Base-by-base conservation (phyloP, 2,329 filamentous ascomycete species). In the Calonectria pauciramosa region DNA sequence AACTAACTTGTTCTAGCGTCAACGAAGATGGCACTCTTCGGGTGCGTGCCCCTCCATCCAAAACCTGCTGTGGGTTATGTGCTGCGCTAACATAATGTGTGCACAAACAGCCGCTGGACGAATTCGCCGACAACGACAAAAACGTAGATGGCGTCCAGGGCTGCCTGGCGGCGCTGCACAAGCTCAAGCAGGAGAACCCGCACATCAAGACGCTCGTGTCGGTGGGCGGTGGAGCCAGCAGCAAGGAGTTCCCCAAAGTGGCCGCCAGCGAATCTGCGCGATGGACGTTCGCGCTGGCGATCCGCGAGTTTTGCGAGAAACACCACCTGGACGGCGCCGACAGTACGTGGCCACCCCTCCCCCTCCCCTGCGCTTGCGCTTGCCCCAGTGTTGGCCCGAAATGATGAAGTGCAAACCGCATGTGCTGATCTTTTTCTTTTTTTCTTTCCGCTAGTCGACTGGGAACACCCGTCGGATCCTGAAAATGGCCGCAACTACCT, bases 251-350 rank as follows among this genome's bases (percentile, higher is more conserved):
- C 78, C 87, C 92, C 1, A 84, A 82, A 16, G 87, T 93, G 28
- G 91, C 92, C 20, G 85, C 86, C 20, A 88, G 86, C 77, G 83
- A 86, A 16, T 78, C 82, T 5, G 83, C 87, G 4, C 86, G 91
- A 49, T 85, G 88, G 54, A 88, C 84, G 2, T 93, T 94, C 81
- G 91, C 90, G 4, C 83, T 83, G n/a, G 88, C 88, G 6, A 88
- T 90, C 28, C 85, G 87, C 66, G 84, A 84, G 16, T 87, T 94
- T 73, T 90, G 92, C 30, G 88, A 92, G 73, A 83, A 87, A 65
- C 90, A 91, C 80, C 85, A 86, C 1, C 86, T 94, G 14, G 91
- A 94, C 79, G 93, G 93, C 2, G 89, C 94, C 36, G 93, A 94
- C 76, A 89, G 92, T 93, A 84, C 71, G 81, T 13, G 16, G 38